These are phyloP conservation scores for Penicillium sp. DNA, from an alignment of 2,329 filamentous ascomycete genomes.

Conservation along the genomic window DNA sequence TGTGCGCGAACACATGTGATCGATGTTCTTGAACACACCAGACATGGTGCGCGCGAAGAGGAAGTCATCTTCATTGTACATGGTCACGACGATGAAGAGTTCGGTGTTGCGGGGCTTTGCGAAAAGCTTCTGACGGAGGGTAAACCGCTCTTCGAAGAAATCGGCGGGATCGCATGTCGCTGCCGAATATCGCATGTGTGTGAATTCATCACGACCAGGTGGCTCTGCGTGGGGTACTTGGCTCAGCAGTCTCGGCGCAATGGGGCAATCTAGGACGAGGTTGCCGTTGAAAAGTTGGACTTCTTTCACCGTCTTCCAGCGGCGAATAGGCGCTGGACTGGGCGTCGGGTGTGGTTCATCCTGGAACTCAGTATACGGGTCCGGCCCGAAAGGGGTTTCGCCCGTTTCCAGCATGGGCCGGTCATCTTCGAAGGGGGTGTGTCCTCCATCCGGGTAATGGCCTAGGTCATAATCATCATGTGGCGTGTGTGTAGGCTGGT, in stretches of 20 bases:
- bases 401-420: constrained; percentile 71
- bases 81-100: constrained; percentile 92
- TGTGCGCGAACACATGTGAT: constrained; percentile 92
- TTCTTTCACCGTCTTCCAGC: constrained; percentile 99
- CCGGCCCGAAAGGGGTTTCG: constrained; percentile 61
- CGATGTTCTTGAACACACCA: constrained; percentile 97
- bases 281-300: constrained; percentile 97
- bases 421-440: constrained; percentile 61
- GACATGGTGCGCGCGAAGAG: constrained; percentile 93
- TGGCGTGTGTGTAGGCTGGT: constrained; percentile 62
- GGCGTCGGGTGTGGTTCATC: constrained; percentile 46
- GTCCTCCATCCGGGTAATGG: constrained; percentile 53
- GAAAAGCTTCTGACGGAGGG: constrained; percentile 84
- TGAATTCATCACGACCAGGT: constrained; percentile 76
- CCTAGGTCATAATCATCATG: constrained; percentile 57
- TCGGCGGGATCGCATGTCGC: constrained; percentile 89
- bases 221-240: constrained; percentile 79
- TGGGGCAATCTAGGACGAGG: constrained; percentile 91
- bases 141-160: constrained; percentile 87
- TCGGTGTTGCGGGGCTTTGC: constrained; percentile 91
- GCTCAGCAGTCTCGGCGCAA: constrained; percentile 81
- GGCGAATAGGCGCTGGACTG: constrained; percentile 64
- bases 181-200: constrained; percentile 82
- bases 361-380: constrained; percentile 53
- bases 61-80: constrained; percentile 99